Percentiles rank a stretch among this genome's conserved stretches.
Evolutionary conservation across 2,329 filamentous ascomycete genomes (phyloP).

Genomic region (Parastagonospora avenae): DNA sequence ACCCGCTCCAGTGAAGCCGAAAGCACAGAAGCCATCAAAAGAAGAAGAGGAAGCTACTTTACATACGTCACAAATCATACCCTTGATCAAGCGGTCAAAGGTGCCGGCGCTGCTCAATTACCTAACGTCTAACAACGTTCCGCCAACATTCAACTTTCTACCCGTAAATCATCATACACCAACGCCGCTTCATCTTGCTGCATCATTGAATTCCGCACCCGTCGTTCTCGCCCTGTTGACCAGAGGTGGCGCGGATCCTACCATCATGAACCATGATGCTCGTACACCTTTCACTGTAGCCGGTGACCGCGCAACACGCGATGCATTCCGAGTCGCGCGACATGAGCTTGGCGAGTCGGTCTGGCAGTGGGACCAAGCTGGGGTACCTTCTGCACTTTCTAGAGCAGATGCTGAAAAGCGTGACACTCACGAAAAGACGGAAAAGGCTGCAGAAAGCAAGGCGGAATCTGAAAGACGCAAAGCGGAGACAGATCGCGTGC

Average conservation of each 20-base stretch:
- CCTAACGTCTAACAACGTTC: slow-evolving; percentile 74
- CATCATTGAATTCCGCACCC: slow-evolving; percentile 77
- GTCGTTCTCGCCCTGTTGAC: slow-evolving; percentile 78
- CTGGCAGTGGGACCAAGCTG: slow-evolving; percentile 80
- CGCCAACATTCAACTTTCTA: slow-evolving; percentile 74
- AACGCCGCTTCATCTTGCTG: slow-evolving; percentile 83
- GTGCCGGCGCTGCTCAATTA: slow-evolving; percentile 86
- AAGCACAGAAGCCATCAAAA: slow-evolving; percentile 70
- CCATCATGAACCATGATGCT: slow-evolving; percentile 65
- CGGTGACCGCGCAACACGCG: slow-evolving; percentile 82
- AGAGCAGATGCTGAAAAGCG: slow-evolving; percentile 73
- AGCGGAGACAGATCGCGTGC: slow-evolving; percentile 74
- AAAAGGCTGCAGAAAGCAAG: slow-evolving; percentile 70
- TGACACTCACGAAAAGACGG: slow-evolving; percentile 70
- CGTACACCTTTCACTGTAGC: slow-evolving; percentile 86
- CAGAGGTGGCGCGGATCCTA: slow-evolving; percentile 77
- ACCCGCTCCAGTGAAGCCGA: slow-evolving; percentile 46
- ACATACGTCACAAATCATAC: slow-evolving; percentile 88
- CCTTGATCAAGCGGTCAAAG: slow-evolving; percentile 86
- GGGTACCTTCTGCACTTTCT: slow-evolving; percentile 73
- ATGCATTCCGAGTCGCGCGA: slow-evolving; percentile 89
- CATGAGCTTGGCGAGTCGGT: slow-evolving; percentile 75
- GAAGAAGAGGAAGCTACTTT: slow-evolving; percentile 82
- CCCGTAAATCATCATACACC: slow-evolving; percentile 77
- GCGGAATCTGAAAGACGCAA: slow-evolving; percentile 66